phyloP scores from a whole-genome alignment of 2,329 filamentous ascomycete genomes.

The Hortaea sp. region DNA sequence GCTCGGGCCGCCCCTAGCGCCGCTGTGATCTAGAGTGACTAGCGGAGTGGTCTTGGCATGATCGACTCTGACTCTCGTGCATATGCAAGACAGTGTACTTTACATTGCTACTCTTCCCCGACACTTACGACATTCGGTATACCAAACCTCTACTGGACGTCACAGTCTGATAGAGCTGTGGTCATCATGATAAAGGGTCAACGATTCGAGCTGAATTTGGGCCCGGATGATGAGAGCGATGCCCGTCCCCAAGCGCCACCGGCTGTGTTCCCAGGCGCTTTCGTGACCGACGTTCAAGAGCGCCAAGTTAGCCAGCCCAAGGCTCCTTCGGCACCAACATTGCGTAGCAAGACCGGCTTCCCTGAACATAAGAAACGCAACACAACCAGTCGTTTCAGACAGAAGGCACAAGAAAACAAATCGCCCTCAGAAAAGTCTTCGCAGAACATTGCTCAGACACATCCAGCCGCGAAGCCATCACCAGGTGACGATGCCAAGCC shows the following conservation, averaged over 20 bases:
- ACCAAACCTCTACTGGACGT: too few species aligned
- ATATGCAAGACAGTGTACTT: too few species aligned
- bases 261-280: conserved; percentile 21
- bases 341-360: conserved; percentile 57
- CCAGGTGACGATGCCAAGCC: conserved; percentile 9
- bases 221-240: conserved; percentile 28
- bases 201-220: conserved; percentile 51
- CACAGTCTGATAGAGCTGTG: too few species aligned
- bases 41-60: too few species aligned
- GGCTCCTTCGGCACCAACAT: conserved; percentile 53
- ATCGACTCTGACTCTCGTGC: too few species aligned
- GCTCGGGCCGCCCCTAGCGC: too few species aligned
- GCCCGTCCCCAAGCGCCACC: neutral
- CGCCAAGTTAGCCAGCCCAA: conserved; percentile 50
- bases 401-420: conserved; percentile 37
- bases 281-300: conserved; percentile 72
- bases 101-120: too few species aligned
- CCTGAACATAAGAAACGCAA: conserved; percentile 76
- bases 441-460: neutral
- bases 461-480: neutral
- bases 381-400: conserved; percentile 68
- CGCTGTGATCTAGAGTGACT: too few species aligned
- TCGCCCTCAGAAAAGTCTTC: neutral
- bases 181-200: conserved; percentile 42
- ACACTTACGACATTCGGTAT: too few species aligned